Percentiles rank a stretch among this genome's conserved stretches.
phyloP scores from a whole-genome alignment of 129 eudicot genomes.

The Tagetes patula region DNA sequence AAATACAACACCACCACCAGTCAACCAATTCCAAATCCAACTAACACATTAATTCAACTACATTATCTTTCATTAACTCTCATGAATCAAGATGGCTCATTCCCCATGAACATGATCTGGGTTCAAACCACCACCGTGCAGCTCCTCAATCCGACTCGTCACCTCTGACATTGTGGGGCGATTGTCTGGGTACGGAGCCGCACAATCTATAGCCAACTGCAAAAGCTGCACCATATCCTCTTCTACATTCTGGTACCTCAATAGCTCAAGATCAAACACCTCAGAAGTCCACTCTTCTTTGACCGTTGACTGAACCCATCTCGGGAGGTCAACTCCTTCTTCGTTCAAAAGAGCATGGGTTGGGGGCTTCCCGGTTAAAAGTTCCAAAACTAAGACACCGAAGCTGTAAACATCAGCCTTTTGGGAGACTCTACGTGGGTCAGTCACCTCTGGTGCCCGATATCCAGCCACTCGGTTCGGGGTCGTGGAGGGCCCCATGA shows the following conservation, averaged over 20 bases:
- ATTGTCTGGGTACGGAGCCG: slow-evolving; percentile 82
- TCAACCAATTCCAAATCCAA: slow-evolving; percentile 19
- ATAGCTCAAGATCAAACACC: slow-evolving; percentile 86
- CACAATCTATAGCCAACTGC: slow-evolving; percentile 78
- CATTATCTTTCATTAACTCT: not conserved
- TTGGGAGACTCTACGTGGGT: slow-evolving; percentile 75
- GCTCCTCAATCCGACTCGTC: slow-evolving; percentile 49
- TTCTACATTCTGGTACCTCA: slow-evolving; percentile 67
- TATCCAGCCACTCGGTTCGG: slow-evolving; percentile 80
- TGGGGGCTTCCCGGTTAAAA: slow-evolving; percentile 89
- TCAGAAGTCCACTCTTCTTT: slow-evolving; percentile 91
- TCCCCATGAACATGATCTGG: slow-evolving; percentile 43
- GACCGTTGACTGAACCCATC: slow-evolving; percentile 94
- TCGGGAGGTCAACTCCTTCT: slow-evolving; percentile 93
- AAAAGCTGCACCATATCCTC: slow-evolving; percentile 89
- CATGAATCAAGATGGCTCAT: slow-evolving; percentile 1
- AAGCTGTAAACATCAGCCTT: slow-evolving; percentile 87
- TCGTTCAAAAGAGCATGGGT: slow-evolving; percentile 74
- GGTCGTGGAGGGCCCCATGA: slow-evolving; percentile 68
- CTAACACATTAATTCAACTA: slow-evolving; percentile 28
- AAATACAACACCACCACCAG: slow-evolving; percentile 23
- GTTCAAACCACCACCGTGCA: slow-evolving; percentile 35
- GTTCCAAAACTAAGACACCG: slow-evolving; percentile 77
- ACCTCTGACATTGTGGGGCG: slow-evolving; percentile 78
- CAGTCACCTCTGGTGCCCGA: slow-evolving; percentile 96